Evolutionary conservation across 768 basidiomycete genomes (phyloP), one percentile per base, ranked within the genome.

Genomic region (Russula olivacea): DNA sequence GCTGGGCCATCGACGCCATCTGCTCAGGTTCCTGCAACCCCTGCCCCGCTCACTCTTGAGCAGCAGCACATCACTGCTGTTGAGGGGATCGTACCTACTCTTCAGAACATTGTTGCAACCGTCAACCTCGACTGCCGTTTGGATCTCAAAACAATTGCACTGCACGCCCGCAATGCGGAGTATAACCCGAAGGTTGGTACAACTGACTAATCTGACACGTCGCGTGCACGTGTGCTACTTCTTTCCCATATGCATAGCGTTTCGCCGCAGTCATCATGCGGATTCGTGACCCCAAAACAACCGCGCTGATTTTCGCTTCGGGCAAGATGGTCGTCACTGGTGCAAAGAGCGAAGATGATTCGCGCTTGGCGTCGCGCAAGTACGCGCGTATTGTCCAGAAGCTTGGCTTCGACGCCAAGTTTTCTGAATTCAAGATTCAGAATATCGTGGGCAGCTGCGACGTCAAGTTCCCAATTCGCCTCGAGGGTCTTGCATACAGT

Each of bases 221-320:
- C 77, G 79, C 82, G 81, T 83, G 81, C 83, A 83, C 78, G 78
- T 80, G 38, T 70, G 70, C 72, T 77, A 79, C 77, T 78, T 81
- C 76, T 79, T 76, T 78, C 76, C 74, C 77, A 71, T 77, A 71
- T 77, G 68, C 74, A 72, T 79, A 99, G 97, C 97, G 97, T 88
- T 99, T 99, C 80, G 97, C 96, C 70, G 97, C 97, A 64, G 97
- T 98, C 69, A 98, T 99, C 78, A 99, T 99, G 97, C 93, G 97
- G 76, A 98, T 99, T 72, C 94, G 97, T 69, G 97, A 98, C 70
- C 97, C 97, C 55, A 99, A 99, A 82, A 99, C 97, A 63, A 99
- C 97, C 56, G 97, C 96, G 25, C 86, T 99, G 69, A 98, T 99
- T 76, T 99, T 99, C 76, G 97, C 97, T 38, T 96, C 93, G 61